Percentiles rank a stretch among this genome's conserved stretches.
phyloP scores from a whole-genome alignment of 805 yeast genomes.

The Barnettozyma wickerhamii region DNA sequence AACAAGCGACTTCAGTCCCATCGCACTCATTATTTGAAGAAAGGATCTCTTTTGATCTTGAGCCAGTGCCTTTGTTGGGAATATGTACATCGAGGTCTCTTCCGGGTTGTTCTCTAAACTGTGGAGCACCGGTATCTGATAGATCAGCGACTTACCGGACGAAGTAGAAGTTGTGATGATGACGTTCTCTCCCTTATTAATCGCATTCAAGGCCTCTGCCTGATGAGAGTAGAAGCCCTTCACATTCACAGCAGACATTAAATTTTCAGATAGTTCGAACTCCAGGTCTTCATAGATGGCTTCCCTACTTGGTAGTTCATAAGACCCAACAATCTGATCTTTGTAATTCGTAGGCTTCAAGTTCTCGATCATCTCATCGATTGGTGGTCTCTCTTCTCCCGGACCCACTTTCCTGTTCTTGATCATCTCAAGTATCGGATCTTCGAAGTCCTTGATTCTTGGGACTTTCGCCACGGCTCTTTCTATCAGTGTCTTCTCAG shows the following conservation, averaged over 20 bases:
- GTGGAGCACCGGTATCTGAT: slow-evolving; percentile 77
- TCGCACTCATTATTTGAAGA: slow-evolving; percentile 45
- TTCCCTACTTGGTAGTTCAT: slow-evolving; percentile 41
- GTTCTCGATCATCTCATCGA: slow-evolving; percentile 44
- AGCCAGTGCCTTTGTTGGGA: slow-evolving; percentile 96
- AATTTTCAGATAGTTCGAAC: slow-evolving; percentile 45
- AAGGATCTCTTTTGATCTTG: slow-evolving; percentile 93
- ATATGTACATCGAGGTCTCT: slow-evolving; percentile 75
- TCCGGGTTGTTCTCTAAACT: slow-evolving; percentile 36
- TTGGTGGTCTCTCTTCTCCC: slow-evolving; percentile 35
- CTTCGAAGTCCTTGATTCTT: slow-evolving; percentile 41
- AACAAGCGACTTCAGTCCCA: slow-evolving; percentile 49
- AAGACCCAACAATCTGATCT: slow-evolving; percentile 56
- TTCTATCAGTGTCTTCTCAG: slow-evolving; percentile 37
- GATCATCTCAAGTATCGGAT: slow-evolving; percentile 60
- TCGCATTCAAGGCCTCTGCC: slow-evolving; percentile 63
- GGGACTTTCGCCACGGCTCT: slow-evolving; percentile 42
- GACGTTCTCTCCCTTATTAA: slow-evolving; percentile 57
- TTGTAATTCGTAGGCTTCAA: slow-evolving; percentile 52
- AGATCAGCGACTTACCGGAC: slow-evolving; percentile 91
- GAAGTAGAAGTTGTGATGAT: slow-evolving; percentile 94
- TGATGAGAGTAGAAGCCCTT: slow-evolving; percentile 75
- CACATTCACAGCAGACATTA: slow-evolving; percentile 46
- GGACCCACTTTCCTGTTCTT: slow-evolving; percentile 24
- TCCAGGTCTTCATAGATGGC: slow-evolving; percentile 43